These are phyloP conservation scores for Solanum rostratum DNA, from an alignment of 257 asterid species.

Conservation along the genomic window DNA sequence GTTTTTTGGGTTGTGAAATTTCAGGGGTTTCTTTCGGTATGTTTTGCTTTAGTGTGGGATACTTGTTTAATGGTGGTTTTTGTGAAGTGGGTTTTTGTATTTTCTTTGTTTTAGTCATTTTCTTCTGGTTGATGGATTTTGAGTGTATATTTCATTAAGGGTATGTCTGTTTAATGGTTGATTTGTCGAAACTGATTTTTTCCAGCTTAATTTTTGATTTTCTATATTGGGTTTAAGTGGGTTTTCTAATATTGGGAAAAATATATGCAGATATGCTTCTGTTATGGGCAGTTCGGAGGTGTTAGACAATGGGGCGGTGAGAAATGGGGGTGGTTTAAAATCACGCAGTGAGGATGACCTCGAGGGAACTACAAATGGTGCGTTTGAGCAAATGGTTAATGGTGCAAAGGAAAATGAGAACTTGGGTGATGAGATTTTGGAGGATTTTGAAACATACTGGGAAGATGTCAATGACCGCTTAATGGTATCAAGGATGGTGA, in stretches of 20 bases:
- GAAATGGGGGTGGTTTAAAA: constrained; percentile 5
- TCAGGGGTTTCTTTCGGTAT: neutral
- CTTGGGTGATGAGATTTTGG: constrained; percentile 62
- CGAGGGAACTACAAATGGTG: neutral
- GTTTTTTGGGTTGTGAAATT: neutral
- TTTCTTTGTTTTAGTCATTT: neutral
- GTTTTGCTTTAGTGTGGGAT: neutral
- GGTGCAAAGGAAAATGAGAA: constrained; percentile 28
- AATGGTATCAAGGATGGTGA: constrained; percentile 71
- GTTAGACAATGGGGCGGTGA: constrained; percentile 10
- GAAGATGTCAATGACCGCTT: constrained; percentile 63
- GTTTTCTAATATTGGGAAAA: neutral
- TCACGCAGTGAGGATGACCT: neutral
- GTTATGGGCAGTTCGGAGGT: constrained; percentile 29
- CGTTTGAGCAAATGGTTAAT: neutral
- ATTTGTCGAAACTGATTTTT: neutral
- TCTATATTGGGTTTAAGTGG: neutral
- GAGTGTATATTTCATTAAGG: neutral
- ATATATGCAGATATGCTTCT: neutral
- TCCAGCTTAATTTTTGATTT: neutral
- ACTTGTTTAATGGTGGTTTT: neutral
- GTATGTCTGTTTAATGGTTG: neutral
- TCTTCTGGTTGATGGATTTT: neutral
- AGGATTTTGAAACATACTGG: constrained; percentile 54
- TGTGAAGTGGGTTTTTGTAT: neutral